These are phyloP conservation scores for Mycena pura DNA, from an alignment of 768 basidiomycete species.

Conservation along the genomic window DNA sequence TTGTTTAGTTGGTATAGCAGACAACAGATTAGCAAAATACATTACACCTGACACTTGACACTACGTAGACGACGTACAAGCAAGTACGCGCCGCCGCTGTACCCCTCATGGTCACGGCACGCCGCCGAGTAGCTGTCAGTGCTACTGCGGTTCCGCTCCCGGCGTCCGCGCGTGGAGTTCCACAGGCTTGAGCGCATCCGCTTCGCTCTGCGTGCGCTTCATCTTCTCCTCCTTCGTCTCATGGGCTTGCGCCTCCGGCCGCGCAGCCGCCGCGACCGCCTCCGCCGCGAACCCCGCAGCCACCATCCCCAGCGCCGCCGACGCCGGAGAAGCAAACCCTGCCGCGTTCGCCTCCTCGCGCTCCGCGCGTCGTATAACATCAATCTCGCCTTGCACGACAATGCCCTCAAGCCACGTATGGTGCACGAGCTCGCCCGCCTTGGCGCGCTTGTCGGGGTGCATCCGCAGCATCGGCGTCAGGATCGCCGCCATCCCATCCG, in stretches of 20 bases:
- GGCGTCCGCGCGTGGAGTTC: conserved; percentile 6
- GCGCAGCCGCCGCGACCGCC: conserved; percentile 4
- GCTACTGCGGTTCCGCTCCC: not conserved
- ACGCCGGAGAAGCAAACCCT: conserved; percentile 55
- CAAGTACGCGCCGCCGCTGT: not conserved
- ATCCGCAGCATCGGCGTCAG: conserved; percentile 89
- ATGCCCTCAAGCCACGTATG: conserved; percentile 89
- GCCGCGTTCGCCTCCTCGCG: conserved; percentile 63
- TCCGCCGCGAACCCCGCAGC: conserved; percentile 10
- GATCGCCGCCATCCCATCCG: conserved; percentile 82
- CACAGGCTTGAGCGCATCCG: conserved; percentile 42
- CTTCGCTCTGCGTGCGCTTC: conserved; percentile 46
- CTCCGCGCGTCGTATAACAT: conserved; percentile 73
- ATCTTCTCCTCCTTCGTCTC: conserved; percentile 30
- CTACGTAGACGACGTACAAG: conserved; percentile 12
- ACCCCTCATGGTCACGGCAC: not conserved
- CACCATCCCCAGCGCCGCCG: conserved; percentile 33
- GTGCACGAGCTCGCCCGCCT: conserved; percentile 83
- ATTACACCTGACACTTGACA: conserved; percentile 18
- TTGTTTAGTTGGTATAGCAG: not conserved
- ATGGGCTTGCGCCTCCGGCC: conserved; percentile 8
- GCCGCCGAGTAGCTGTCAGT: not conserved
- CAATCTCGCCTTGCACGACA: conserved; percentile 89
- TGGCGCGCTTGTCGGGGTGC: conserved; percentile 87
- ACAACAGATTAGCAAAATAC: conserved; percentile 14